Percentiles rank a stretch among this genome's conserved stretches.
Conservation (phyloP, 1,139 yeast species). For the Kodamaea plutei region DNA sequence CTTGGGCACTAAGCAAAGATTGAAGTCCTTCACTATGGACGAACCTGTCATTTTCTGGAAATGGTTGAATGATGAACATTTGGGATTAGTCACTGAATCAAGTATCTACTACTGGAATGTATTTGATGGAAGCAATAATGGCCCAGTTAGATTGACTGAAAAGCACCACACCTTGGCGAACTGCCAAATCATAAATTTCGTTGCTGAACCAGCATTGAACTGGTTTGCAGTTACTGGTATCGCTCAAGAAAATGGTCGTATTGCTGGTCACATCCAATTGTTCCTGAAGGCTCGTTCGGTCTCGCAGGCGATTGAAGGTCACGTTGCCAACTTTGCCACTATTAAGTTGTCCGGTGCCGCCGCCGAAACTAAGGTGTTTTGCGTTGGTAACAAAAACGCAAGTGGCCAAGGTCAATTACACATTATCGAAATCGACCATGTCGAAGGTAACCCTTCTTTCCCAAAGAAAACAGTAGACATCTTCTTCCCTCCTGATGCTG, state of each 20-base stretch:
- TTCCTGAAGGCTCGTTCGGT: slow-evolving; percentile 84
- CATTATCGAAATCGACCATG: slow-evolving; percentile 94
- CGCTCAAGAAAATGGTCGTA: slow-evolving; percentile 89
- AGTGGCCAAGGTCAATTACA: slow-evolving; percentile 86
- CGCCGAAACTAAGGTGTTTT: slow-evolving; percentile 79
- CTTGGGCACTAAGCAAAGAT: slow-evolving; percentile 78
- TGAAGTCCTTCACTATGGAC: slow-evolving; percentile 80
- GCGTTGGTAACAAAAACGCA: slow-evolving; percentile 84
- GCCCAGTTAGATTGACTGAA: slow-evolving; percentile 76
- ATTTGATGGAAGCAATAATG: slow-evolving; percentile 71
- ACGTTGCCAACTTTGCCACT: slow-evolving; percentile 85
- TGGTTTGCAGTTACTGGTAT: slow-evolving; percentile 98
- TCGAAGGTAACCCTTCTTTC: slow-evolving; percentile 78
- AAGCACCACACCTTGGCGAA: slow-evolving; percentile 78
- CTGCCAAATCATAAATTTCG: slow-evolving; percentile 88
- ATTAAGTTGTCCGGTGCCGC: slow-evolving; percentile 71
- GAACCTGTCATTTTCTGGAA: slow-evolving; percentile 96
- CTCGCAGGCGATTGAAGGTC: slow-evolving; percentile 97
- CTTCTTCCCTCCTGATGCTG: slow-evolving; percentile 95
- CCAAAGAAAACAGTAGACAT: slow-evolving; percentile 88
- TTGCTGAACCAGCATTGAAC: slow-evolving; percentile 72
- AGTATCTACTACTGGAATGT: slow-evolving; percentile 79
- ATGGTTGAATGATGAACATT: slow-evolving; percentile 71
- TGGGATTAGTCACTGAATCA: slow-evolving; percentile 83
- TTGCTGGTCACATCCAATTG: slow-evolving; percentile 94